A percentile compares a stretch with the other conserved stretches of the same genome.
phyloP scores from a whole-genome alignment of 495 filamentous ascomycete species.

The Aspergillus affinis region DNA sequence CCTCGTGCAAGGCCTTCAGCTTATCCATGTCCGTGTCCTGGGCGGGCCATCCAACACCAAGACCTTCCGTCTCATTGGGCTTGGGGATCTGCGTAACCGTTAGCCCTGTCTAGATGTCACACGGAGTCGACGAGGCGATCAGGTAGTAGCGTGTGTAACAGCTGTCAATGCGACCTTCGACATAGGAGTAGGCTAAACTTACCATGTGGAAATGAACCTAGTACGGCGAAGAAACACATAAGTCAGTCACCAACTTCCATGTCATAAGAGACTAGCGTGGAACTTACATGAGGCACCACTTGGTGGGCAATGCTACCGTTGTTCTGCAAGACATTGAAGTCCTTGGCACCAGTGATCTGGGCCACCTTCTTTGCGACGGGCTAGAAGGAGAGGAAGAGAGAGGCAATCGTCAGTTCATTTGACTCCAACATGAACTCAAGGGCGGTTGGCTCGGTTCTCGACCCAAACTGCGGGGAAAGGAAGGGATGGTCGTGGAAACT shows the following conservation, averaged over 20 bases:
- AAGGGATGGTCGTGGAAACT: background rate
- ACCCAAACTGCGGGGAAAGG: slow-evolving; percentile 5
- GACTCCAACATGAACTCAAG: background rate
- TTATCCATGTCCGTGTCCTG: slow-evolving; percentile 77
- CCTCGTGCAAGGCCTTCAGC: slow-evolving; percentile 75
- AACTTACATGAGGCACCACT: slow-evolving; percentile 78
- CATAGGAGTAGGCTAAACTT: slow-evolving; percentile 23
- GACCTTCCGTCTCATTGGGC: slow-evolving; percentile 79
- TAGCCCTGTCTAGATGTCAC: slow-evolving; percentile 8
- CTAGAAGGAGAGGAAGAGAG: slow-evolving; percentile 33
- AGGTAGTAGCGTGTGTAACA: background rate
- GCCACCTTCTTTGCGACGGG: slow-evolving; percentile 88
- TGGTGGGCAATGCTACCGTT: slow-evolving; percentile 95
- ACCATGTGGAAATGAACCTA: slow-evolving; percentile 95
- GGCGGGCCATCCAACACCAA: slow-evolving; percentile 78
- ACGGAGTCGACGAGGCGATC: background rate
- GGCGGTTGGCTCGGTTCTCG: background rate
- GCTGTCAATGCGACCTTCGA: slow-evolving; percentile 2
- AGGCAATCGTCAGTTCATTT: slow-evolving; percentile 1
- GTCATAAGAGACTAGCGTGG: background rate
- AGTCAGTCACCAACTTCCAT: background rate
- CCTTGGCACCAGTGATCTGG: slow-evolving; percentile 65
- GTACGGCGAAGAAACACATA: background rate
- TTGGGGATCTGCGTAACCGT: slow-evolving; percentile 76
- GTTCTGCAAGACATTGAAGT: slow-evolving; percentile 97